Percentiles rank a stretch among this genome's conserved stretches.
Evolutionary conservation across 2,329 filamentous ascomycete genomes (phyloP).

Genomic region (Trichoderma atrobrunneum): DNA sequence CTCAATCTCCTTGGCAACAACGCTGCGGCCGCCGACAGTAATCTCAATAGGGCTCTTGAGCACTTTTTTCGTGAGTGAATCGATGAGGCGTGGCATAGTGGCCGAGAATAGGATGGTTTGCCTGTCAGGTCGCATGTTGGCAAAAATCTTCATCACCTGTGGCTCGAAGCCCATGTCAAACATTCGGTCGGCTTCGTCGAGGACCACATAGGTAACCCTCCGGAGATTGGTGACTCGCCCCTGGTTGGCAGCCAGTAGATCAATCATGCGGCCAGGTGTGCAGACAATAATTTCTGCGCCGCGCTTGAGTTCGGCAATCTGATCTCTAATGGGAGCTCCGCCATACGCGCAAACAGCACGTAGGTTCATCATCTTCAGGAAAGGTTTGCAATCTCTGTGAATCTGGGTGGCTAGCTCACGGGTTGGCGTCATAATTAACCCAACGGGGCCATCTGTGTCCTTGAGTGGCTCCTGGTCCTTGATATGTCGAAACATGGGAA

Average conservation of each 20-base stretch:
- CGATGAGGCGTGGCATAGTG: slow-evolving; percentile 92
- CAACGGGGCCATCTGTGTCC: slow-evolving; percentile 81
- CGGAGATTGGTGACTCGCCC: slow-evolving; percentile 90
- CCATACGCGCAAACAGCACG: slow-evolving; percentile 91
- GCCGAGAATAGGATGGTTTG: slow-evolving; percentile 96
- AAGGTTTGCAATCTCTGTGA: slow-evolving; percentile 90
- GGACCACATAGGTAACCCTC: slow-evolving; percentile 87
- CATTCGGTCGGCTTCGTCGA: slow-evolving; percentile 98
- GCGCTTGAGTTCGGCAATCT: slow-evolving; percentile 93
- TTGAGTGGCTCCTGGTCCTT: slow-evolving; percentile 84
- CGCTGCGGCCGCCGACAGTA: slow-evolving; percentile 82
- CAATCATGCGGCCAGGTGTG: slow-evolving; percentile 92
- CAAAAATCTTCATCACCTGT: slow-evolving; percentile 94
- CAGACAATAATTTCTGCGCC: slow-evolving; percentile 94
- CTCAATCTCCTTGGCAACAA: slow-evolving; percentile 86
- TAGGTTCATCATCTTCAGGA: slow-evolving; percentile 80
- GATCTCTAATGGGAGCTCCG: slow-evolving; percentile 92
- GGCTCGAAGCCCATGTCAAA: slow-evolving; percentile 99
- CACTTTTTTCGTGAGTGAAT: slow-evolving; percentile 84
- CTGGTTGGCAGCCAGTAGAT: slow-evolving; percentile 87
- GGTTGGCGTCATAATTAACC: slow-evolving; percentile 88
- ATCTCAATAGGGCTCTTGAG: slow-evolving; percentile 85
- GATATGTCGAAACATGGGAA: slow-evolving; percentile 98
- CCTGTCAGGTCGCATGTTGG: slow-evolving; percentile 84
- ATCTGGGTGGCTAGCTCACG: slow-evolving; percentile 93